Base-by-base conservation (phyloP, 768 basidiomycete genomes). In the Tephrocybe sp. region DNA sequence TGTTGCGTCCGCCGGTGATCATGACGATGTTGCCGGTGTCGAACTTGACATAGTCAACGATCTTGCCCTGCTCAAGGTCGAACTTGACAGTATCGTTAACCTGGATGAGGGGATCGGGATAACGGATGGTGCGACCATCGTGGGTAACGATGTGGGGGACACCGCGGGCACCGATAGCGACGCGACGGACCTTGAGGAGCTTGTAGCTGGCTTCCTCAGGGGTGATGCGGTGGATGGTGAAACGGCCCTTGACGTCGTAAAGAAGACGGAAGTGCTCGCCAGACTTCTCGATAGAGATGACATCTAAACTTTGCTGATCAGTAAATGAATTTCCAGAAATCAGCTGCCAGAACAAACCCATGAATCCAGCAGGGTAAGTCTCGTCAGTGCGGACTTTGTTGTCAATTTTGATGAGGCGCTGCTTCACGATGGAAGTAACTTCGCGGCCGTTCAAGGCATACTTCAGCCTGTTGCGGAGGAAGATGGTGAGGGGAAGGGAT, bases 181-280 rank as follows among this genome's bases (percentile, higher is more conserved):
- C 89, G 62, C 85, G 88, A 70, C 85, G 84, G 64, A 99, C 97
- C 69, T 94, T 93, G 68, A 91, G 81, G 66, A 99, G 92, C 75
- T 98, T 98, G 85, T 93, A 98, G 63, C 80, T 77, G 43, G 96
- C 93, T 73, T 99, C 97, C 75, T 98, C 97, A 36, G 89, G 83
- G 48, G 94, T 94, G 83, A 99, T 98, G 65, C 97, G 93, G 81
- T 99, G 97, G 71, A 98, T 96, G 61, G 94, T 90, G 81, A 99
- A 99, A 61, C 97, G 97, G 62, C 97, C 97, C 80, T 99, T 99
- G 75, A 98, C 87, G 70, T 98, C 97, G 81, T 98, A 98, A 37
- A 99, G 81, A 54, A 98, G 84, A 73, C 97, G 96, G 88, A 98
- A 99, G 80, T 98, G 88, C 75, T 99, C 97, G 75, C 88, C 91